Evolutionary conservation across 768 basidiomycete genomes (phyloP).

Genomic region (Trichaptum fuscoviolaceum): DNA sequence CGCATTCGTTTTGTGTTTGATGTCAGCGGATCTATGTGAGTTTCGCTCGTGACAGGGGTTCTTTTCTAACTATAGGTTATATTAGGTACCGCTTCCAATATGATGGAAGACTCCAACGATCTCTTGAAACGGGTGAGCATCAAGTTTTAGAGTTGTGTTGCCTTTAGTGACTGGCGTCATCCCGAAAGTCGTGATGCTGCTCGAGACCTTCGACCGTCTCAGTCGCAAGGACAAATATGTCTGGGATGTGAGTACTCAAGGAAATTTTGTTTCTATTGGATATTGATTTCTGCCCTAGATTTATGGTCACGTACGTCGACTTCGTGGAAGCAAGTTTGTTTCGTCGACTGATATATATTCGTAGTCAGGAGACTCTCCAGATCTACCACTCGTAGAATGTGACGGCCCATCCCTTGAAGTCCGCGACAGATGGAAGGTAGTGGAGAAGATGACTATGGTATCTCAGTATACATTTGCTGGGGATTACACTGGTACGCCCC

Average conservation of each 20-base stretch:
- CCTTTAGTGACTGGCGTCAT: conserved; percentile 1
- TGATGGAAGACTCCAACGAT: conserved; percentile 58
- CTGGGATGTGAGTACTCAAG: conserved; percentile 56
- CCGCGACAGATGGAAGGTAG: conserved; percentile 60
- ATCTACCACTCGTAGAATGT: conserved; percentile 46
- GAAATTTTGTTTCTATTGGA: not conserved
- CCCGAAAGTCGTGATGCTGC: conserved; percentile 57
- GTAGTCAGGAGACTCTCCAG: conserved; percentile 60
- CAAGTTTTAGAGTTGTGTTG: not conserved
- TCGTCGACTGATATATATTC: not conserved
- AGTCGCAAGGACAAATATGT: conserved; percentile 65
- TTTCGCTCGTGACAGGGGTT: not conserved
- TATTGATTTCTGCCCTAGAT: conserved; percentile 35
- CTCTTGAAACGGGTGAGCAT: conserved; percentile 54
- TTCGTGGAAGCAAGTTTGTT: not conserved
- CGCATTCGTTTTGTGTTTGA: conserved; percentile 67
- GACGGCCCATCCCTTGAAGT: conserved; percentile 46
- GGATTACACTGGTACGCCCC: conserved; percentile 50
- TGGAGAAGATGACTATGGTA: conserved; percentile 64
- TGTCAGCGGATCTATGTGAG: conserved; percentile 62
- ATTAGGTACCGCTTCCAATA: conserved; percentile 68
- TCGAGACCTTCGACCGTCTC: conserved; percentile 64
- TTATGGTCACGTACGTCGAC: conserved; percentile 51
- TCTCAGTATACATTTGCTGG: conserved; percentile 68
- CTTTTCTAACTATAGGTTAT: not conserved